Evolutionary conservation across 164 flowering plant genomes (phyloP).

Genomic region (Annona squamosa): DNA sequence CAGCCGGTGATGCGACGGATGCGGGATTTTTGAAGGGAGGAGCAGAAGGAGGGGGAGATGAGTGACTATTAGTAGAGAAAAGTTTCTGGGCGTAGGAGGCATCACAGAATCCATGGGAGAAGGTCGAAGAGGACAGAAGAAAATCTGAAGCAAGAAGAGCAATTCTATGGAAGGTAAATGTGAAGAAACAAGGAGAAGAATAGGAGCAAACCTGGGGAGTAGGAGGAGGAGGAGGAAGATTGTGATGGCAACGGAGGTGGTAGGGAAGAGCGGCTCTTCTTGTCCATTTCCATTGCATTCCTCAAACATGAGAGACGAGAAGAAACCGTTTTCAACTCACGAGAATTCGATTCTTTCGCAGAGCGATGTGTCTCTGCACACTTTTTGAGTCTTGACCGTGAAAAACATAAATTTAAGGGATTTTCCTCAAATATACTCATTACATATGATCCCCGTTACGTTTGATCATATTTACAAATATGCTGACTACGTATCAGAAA

Average conservation of each 20-base stretch:
- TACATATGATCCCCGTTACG: too few relatives aligned
- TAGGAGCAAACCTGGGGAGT: background rate
- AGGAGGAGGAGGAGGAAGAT: background rate
- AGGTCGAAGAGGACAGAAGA: too few relatives aligned
- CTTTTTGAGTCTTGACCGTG: too few relatives aligned
- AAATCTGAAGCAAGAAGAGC: background rate
- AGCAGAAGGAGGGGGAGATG: background rate
- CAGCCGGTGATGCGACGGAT: conserved; percentile 1
- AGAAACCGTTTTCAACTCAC: too few relatives aligned
- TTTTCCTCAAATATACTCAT: too few relatives aligned
- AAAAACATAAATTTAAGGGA: too few relatives aligned
- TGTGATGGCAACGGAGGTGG: background rate
- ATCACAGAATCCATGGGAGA: too few relatives aligned
- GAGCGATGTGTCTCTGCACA: too few relatives aligned
- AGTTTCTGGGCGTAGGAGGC: background rate
- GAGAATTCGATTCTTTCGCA: too few relatives aligned
- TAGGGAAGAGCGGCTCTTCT: background rate
- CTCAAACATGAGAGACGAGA: background rate
- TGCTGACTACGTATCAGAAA: too few relatives aligned
- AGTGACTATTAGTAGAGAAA: background rate
- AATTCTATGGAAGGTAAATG: background rate
- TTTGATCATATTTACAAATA: too few relatives aligned
- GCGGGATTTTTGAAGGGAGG: background rate
- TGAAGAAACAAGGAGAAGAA: background rate
- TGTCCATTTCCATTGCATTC: background rate